These are phyloP conservation scores for Thalassiosira allenii DNA, from an alignment of 352 stramenopile species.

Conservation along the genomic window DNA sequence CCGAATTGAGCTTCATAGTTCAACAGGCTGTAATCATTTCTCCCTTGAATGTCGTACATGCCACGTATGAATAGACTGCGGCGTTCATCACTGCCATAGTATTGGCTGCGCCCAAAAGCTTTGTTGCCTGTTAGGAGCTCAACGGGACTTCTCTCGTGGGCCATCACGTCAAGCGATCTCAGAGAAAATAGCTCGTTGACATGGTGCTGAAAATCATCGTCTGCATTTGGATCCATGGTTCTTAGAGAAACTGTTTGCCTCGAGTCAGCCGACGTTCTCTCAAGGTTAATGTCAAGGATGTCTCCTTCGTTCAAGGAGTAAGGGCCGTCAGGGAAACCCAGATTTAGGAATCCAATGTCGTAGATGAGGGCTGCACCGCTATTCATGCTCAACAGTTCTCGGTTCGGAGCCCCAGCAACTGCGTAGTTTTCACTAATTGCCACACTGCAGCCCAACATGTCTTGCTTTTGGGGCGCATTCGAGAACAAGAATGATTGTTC, in stretches of 20 bases:
- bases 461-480: slow-evolving; percentile 89
- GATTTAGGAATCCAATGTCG: slow-evolving; percentile 90
- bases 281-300: slow-evolving; percentile 86
- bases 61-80: slow-evolving; percentile 73
- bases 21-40: slow-evolving; percentile 89
- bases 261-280: slow-evolving; percentile 28
- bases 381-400: slow-evolving; percentile 92
- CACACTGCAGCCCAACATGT: slow-evolving; percentile 89
- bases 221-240: slow-evolving; percentile 81
- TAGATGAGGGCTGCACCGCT: slow-evolving; percentile 92
- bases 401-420: slow-evolving; percentile 91
- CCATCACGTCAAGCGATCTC: slow-evolving; percentile 46
- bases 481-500: slow-evolving; percentile 93
- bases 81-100: slow-evolving; percentile 90
- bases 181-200: slow-evolving; percentile 78
- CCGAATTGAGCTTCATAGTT: slow-evolving; percentile 60
- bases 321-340: slow-evolving; percentile 82
- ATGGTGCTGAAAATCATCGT: slow-evolving; percentile 86
- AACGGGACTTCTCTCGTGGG: slow-evolving; percentile 75
- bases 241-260: slow-evolving; percentile 64
- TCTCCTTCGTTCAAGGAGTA: slow-evolving; percentile 91
- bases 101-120: slow-evolving; percentile 90
- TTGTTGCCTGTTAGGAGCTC: slow-evolving; percentile 88
- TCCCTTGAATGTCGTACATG: slow-evolving; percentile 90
- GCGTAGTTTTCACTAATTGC: slow-evolving; percentile 87